phyloP scores from a whole-genome alignment of 179 eudicot species.

The Beta corolliflora region DNA sequence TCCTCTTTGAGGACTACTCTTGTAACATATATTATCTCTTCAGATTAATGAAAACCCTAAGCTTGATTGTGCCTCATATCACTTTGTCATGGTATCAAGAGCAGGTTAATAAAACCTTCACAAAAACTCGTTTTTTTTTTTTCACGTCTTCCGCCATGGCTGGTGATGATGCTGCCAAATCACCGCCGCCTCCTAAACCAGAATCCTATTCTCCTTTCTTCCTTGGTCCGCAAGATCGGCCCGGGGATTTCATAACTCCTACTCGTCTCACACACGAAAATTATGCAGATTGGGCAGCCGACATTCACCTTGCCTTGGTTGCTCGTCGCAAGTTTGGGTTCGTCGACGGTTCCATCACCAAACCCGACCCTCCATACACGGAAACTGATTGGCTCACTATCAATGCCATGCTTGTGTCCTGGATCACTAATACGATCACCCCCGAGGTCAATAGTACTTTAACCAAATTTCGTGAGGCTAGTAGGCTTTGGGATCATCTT shows the following conservation, averaged over 20 bases:
- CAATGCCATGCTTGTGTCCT: not conserved
- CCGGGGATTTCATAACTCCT: conserved; percentile 14
- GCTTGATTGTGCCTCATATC: no score
- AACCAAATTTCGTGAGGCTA: not conserved
- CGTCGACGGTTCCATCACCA: conserved; percentile 10
- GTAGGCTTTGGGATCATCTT: not conserved
- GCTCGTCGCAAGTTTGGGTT: conserved; percentile 5
- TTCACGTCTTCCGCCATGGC: no score
- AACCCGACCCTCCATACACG: conserved; percentile 3
- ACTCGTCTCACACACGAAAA: not conserved
- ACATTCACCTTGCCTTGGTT: not conserved
- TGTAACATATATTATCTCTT: no score
- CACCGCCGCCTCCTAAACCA: conserved; percentile 1
- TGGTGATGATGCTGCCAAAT: not conserved
- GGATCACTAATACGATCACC: conserved; percentile 7
- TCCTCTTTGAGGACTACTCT: no score
- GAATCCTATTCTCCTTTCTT: not conserved
- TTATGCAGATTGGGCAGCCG: conserved; percentile 16
- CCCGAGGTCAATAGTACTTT: not conserved
- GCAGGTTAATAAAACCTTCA: no score
- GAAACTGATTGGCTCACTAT: not conserved
- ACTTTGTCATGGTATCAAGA: no score
- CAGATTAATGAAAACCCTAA: no score
- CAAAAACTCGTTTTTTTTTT: no score
- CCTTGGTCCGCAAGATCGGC: conserved; percentile 21